phyloP scores from a whole-genome alignment of 352 stramenopile genomes.

The Pythium scleroteichum region DNA sequence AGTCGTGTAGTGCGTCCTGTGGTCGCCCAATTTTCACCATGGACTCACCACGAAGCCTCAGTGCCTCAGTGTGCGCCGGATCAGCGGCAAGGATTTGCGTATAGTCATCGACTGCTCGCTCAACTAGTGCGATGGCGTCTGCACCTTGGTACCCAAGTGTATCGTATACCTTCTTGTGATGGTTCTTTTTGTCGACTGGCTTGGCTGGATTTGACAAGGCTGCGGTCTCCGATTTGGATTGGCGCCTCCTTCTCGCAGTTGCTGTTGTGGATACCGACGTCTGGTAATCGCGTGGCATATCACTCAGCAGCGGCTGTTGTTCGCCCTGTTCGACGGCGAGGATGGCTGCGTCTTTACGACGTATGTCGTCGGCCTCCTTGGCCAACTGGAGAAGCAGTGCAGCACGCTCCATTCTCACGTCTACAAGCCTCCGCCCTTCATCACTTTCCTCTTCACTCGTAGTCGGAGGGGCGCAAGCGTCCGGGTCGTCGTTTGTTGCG shows the following conservation, averaged over 20 bases:
- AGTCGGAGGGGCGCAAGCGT: constrained; percentile 8
- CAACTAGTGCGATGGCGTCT: constrained; percentile 38
- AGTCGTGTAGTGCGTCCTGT: constrained; percentile 58
- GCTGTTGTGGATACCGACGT: constrained; percentile 10
- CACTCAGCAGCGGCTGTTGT: constrained; percentile 23
- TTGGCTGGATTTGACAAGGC: neutral
- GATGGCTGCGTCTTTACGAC: constrained; percentile 50
- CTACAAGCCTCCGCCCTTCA: constrained; percentile 31
- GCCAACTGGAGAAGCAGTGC: constrained; percentile 57
- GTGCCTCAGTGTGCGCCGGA: constrained; percentile 39
- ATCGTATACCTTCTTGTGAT: constrained; percentile 10
- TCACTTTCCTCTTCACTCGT: constrained; percentile 11
- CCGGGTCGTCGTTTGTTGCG: constrained; percentile 26
- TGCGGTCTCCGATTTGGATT: neutral
- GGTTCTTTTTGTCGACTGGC: constrained; percentile 7
- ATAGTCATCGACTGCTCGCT: constrained; percentile 67
- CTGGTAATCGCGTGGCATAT: constrained; percentile 16
- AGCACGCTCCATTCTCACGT: constrained; percentile 63
- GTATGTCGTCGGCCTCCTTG: constrained; percentile 44
- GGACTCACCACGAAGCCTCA: constrained; percentile 51
- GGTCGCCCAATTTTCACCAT: constrained; percentile 47
- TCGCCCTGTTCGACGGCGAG: constrained; percentile 49
- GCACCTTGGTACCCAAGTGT: constrained; percentile 34
- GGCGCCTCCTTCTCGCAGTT: neutral
- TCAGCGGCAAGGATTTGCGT: constrained; percentile 48